These are phyloP conservation scores for Saccharomycopsis phalli DNA, from an alignment of 1,139 yeast genomes.

Conservation along the genomic window DNA sequence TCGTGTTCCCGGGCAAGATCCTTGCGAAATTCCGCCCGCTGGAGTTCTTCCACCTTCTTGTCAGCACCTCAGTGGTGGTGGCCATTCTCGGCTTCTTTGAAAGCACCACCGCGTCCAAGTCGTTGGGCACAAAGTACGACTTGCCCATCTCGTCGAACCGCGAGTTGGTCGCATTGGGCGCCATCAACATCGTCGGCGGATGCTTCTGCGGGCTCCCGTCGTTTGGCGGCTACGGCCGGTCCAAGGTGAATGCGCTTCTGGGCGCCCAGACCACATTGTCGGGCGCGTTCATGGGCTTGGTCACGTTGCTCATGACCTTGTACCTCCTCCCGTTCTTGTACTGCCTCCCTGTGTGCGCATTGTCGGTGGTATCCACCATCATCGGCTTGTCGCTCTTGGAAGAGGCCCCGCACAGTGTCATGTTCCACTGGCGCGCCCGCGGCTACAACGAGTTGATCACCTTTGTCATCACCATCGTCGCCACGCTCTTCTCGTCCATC, in stretches of 20 bases:
- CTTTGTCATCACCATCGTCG: conserved; percentile 58
- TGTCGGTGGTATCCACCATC: conserved; percentile 72
- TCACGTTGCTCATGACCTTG: conserved; percentile 58
- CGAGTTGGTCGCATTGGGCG: conserved; percentile 76
- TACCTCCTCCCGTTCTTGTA: conserved; percentile 57
- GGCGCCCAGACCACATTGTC: conserved; percentile 82
- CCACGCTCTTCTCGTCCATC: conserved; percentile 75
- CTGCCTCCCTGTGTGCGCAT: conserved; percentile 70
- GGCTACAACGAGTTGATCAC: conserved; percentile 77
- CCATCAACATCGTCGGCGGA: conserved; percentile 59
- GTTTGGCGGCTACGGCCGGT: conserved; percentile 94
- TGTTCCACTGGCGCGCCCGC: conserved; percentile 61
- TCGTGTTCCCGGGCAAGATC: conserved; percentile 5
- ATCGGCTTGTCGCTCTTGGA: conserved; percentile 75
- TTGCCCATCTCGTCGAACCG: conserved; percentile 65
- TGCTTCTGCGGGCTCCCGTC: conserved; percentile 79
- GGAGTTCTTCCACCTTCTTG: conserved; percentile 34
- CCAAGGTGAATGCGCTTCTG: conserved; percentile 77
- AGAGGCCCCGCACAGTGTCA: conserved; percentile 77
- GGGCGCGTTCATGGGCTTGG: conserved; percentile 70
- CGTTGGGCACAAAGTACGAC: conserved; percentile 57
- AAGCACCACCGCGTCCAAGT: conserved; percentile 87
- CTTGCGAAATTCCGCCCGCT: conserved; percentile 6
- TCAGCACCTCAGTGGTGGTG: conserved; percentile 58
- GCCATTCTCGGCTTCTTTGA: conserved; percentile 91